Evolutionary conservation across 2,329 filamentous ascomycete species (phyloP).

Genomic region (Cordyceps javanica): DNA sequence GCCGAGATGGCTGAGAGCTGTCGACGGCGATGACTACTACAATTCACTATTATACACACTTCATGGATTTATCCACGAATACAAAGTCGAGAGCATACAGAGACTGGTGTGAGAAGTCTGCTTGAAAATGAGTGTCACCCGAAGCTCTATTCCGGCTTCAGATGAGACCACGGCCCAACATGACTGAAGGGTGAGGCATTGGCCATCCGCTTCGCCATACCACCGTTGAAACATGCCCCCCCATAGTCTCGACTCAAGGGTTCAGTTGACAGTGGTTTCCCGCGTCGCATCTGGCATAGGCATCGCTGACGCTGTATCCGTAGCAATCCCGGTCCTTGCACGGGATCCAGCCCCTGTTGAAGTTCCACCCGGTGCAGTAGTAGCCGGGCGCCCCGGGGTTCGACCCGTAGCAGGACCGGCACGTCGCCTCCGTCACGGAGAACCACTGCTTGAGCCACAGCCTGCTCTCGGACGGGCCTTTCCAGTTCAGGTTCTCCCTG

Average conservation of each 20-base stretch:
- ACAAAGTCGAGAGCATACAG: no score
- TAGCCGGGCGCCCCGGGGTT: neutral
- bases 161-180: no score
- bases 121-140: no score
- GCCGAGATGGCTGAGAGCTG: no score
- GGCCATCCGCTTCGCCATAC: no score
- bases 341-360: neutral
- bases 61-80: no score
- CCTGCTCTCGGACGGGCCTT: neutral
- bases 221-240: no score
- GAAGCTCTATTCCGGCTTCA: no score
- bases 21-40: no score
- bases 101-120: no score
- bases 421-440: neutral
- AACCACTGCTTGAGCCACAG: constrained; percentile 5
- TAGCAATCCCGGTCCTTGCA: neutral
- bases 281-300: neutral
- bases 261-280: neutral
- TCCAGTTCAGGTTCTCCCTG: neutral
- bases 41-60: no score
- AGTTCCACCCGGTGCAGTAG: neutral
- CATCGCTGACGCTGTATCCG: neutral
- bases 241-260: neutral
- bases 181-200: no score
- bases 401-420: neutral